Base-by-base conservation (phyloP, 371 early-diverging fungal genomes). In the Mortierella sp. region DNA sequence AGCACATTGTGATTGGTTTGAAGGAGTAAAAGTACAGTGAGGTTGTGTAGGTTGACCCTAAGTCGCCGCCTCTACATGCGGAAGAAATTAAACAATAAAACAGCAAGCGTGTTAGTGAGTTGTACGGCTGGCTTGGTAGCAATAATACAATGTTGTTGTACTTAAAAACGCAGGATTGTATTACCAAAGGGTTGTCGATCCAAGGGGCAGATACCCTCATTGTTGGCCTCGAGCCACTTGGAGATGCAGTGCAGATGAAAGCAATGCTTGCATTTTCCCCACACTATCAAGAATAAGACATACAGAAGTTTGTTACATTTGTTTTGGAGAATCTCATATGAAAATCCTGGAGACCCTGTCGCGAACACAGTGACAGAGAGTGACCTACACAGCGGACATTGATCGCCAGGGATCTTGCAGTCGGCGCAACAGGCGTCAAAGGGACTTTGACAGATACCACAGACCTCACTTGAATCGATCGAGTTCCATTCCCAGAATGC, bases 401-500 rank as follows among this genome's bases (percentile, higher is more conserved):
- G 70, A 44, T 86, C 86, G 58, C 86, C 86, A 5, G 86, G 86
- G 16, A 77, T 74, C 63, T 80, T 86, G 80, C 86, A 86, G 31
- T 77, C 74, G 1, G 82, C 74, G 50, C 86, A 86, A 50, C 80
- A 82, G 24, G 86, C 77, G 60, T 86, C 86, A 78, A 82, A 82
- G 50, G 86, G 82, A 63, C 72, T 73, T 16, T 86, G 86, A 13
- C 86, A 86, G 54, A 86, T 86, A 44, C 86, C 86, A 34, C 86
- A 86, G 26, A 80, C 72, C n/a, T 82, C 86, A 6, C 82, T 80
- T 13, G 86, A 80, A 45, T 86, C 82, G 47, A 82, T 82, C 63
- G 80, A 78, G 52, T 86, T 70, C 86, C 86, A 86, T n/a, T 80
- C 80, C 86, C 86, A 86, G 19, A 75, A 80, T 10, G 77, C 86